phyloP scores from a whole-genome alignment of 768 basidiomycete species.

The Boletus rubescentipes region DNA sequence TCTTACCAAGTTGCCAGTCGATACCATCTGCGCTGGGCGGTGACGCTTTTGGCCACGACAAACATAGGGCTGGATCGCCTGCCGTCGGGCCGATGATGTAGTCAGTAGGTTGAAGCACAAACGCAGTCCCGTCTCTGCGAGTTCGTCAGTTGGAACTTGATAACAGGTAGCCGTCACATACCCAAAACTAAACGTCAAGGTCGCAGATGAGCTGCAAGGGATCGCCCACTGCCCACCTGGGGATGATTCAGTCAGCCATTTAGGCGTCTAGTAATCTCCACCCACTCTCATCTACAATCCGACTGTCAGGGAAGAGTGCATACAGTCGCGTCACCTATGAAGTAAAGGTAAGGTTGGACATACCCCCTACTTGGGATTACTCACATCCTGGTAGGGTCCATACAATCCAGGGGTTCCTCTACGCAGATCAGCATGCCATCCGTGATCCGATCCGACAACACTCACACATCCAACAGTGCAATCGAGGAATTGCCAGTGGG shows the following conservation, averaged over 20 bases:
- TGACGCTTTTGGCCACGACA: constrained; percentile 70
- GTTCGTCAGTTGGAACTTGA: background rate
- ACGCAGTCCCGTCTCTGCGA: constrained; percentile 36
- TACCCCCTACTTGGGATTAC: constrained; percentile 15
- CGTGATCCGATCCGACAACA: constrained; percentile 8
- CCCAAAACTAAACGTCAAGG: constrained; percentile 72
- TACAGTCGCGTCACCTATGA: constrained; percentile 66
- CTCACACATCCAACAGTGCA: constrained; percentile 74
- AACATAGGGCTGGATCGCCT: constrained; percentile 64
- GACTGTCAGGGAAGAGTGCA: constrained; percentile 55
- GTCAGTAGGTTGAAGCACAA: constrained; percentile 69
- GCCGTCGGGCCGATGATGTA: constrained; percentile 71
- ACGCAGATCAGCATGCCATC: background rate
- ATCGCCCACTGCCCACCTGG: constrained; percentile 71
- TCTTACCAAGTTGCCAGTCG: constrained; percentile 78
- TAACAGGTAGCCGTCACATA: constrained; percentile 28
- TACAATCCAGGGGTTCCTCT: constrained; percentile 73
- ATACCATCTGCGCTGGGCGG: constrained; percentile 71
- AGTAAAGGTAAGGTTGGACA: constrained; percentile 1
- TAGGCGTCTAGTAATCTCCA: background rate
- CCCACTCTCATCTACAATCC: constrained; percentile 65
- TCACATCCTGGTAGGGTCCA: constrained; percentile 76
- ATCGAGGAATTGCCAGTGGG: constrained; percentile 55
- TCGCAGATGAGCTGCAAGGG: constrained; percentile 61
- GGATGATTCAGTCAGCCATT: background rate